phyloP scores from a whole-genome alignment of 1,139 yeast genomes.

The Yamadazyma triangularis region DNA sequence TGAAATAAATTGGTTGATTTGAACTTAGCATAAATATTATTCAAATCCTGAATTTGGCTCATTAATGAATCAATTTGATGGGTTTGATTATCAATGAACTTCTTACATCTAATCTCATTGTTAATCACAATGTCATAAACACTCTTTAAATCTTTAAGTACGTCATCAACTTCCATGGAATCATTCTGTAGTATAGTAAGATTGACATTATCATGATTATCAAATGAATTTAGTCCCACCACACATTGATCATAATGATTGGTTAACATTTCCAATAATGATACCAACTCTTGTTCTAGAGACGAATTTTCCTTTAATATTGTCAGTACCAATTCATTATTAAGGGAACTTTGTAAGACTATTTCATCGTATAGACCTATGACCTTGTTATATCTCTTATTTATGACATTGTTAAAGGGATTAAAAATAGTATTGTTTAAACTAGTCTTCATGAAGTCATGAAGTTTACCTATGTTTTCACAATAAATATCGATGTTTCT shows the following conservation, averaged over 20 bases:
- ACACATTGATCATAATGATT: conserved; percentile 78
- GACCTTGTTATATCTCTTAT: conserved; percentile 14
- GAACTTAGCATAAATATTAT: conserved; percentile 17
- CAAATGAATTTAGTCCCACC: conserved; percentile 26
- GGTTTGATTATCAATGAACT: conserved; percentile 15
- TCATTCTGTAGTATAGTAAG: conserved; percentile 33
- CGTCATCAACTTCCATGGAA: conserved; percentile 30
- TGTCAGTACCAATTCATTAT: conserved; percentile 15
- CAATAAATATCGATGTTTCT: conserved; percentile 25
- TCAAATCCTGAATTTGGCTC: conserved; percentile 12
- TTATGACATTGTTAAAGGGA: conserved; percentile 12
- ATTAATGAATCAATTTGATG: conserved; percentile 16
- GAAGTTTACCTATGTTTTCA: conserved; percentile 22
- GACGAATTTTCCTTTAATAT: conserved; percentile 39
- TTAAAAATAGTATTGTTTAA: conserved; percentile 13
- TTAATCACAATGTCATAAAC: conserved; percentile 34
- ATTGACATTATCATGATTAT: conserved; percentile 8
- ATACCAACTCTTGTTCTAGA: conserved; percentile 68
- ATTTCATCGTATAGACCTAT: conserved; percentile 20
- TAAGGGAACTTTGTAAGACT: conserved; percentile 15
- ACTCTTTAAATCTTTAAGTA: conserved; percentile 25
- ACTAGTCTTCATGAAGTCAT: conserved; percentile 16
- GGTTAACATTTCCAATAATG: conserved; percentile 65
- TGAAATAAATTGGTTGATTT: conserved; percentile 23
- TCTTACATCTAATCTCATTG: conserved; percentile 31